These are phyloP conservation scores for Carex myosuroides DNA, from an alignment of 176 grass and related monocot species.

Conservation along the genomic window DNA sequence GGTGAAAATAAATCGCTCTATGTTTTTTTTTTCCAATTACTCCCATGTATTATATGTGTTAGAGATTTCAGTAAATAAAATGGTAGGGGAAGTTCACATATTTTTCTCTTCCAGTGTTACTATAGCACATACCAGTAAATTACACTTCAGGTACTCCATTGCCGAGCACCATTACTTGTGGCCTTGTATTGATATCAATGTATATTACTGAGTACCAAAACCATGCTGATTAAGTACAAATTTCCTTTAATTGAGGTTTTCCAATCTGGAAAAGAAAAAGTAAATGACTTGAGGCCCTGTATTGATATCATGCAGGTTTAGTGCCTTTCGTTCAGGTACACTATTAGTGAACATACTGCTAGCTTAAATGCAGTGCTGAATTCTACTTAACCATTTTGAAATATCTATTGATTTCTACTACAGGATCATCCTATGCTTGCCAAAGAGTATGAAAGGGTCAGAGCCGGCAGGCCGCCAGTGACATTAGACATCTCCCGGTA, in stretches of 20 bases:
- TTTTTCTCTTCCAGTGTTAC: not conserved
- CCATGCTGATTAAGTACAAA: not conserved
- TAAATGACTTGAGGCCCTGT: not conserved
- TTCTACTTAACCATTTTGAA: not conserved
- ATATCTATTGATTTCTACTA: slow-evolving; percentile 12
- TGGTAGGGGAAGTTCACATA: not conserved
- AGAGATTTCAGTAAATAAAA: not conserved
- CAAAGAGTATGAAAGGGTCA: slow-evolving; percentile 95
- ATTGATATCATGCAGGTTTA: not conserved
- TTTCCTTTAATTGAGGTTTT: not conserved
- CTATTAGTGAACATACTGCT: not conserved
- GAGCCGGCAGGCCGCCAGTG: slow-evolving; percentile 80
- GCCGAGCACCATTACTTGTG: not conserved
- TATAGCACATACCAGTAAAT: not conserved
- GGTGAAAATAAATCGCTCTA: slow-evolving; percentile 19
- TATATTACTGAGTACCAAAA: not conserved
- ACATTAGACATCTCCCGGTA: slow-evolving; percentile 95
- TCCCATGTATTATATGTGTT: not conserved
- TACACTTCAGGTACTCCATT: not conserved
- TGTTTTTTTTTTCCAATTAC: not conserved
- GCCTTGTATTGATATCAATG: too few species aligned
- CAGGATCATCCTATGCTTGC: slow-evolving; percentile 93
- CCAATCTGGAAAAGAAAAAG: not conserved
- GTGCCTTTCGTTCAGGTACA: not conserved
- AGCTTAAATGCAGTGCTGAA: not conserved